These are phyloP conservation scores for Metarhizium brunneum DNA, from an alignment of 2,329 filamentous ascomycete genomes.

Conservation along the genomic window DNA sequence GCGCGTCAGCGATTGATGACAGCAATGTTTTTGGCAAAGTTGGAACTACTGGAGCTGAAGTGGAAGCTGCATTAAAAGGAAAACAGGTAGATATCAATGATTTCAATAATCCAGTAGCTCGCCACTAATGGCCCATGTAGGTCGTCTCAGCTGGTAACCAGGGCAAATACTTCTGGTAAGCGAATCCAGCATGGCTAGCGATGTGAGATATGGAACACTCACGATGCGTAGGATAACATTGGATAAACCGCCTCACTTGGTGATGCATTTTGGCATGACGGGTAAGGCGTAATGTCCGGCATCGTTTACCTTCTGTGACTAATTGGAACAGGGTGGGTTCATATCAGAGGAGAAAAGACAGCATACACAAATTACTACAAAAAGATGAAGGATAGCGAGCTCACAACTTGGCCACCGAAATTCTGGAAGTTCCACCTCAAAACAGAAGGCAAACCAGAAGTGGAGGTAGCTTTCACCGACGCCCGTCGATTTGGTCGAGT, in stretches of 20 bases:
- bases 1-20: constrained; percentile 67
- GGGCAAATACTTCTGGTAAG: constrained; percentile 91
- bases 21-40: constrained; percentile 83
- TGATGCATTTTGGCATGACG: constrained; percentile 80
- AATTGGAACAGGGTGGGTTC: constrained; percentile 59
- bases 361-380: constrained; percentile 79
- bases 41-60: constrained; percentile 66
- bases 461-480: constrained; percentile 75
- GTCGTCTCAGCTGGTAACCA: constrained; percentile 66
- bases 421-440: constrained; percentile 81
- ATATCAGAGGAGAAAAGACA: constrained; percentile 70
- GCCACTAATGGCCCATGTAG: constrained; percentile 15
- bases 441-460: constrained; percentile 42
- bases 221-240: constrained; percentile 35
- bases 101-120: background rate
- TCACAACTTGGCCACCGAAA: constrained; percentile 72
- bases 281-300: constrained; percentile 23
- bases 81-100: constrained; percentile 43
- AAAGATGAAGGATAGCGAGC: constrained; percentile 50
- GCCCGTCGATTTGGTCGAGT: constrained; percentile 70
- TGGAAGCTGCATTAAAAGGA: constrained; percentile 64
- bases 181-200: background rate
- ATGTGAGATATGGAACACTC: background rate
- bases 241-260: constrained; percentile 70
- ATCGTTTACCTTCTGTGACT: background rate